Conservation (phyloP, 2,329 filamentous ascomycete genomes). For the Claviceps quebecensis region DNA sequence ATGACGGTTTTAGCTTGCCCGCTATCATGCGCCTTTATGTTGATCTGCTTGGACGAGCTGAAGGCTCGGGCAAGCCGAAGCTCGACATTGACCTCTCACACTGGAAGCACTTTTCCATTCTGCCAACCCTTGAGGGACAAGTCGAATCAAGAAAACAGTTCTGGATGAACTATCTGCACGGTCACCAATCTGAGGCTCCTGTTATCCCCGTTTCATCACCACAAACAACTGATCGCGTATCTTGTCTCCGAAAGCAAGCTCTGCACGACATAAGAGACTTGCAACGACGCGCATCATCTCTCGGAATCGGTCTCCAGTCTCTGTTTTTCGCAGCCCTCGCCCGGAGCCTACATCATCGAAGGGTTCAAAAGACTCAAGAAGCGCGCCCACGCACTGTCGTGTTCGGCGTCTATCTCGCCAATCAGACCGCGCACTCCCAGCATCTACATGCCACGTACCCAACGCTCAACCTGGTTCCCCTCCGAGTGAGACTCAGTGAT, state of each 20-base stretch:
- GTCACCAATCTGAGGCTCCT: background rate
- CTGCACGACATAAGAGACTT: slow-evolving; percentile 23
- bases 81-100: slow-evolving; percentile 5
- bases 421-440: slow-evolving; percentile 43
- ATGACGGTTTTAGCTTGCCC: slow-evolving; percentile 70
- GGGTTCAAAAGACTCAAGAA: slow-evolving; percentile 15
- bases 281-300: slow-evolving; percentile 22
- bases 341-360: slow-evolving; percentile 23
- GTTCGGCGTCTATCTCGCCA: slow-evolving; percentile 74
- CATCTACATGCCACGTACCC: slow-evolving; percentile 39
- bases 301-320: slow-evolving; percentile 56
- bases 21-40: slow-evolving; percentile 33
- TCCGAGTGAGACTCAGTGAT: slow-evolving; percentile 36
- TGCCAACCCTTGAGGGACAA: slow-evolving; percentile 3
- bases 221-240: slow-evolving; percentile 9
- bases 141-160: slow-evolving; percentile 17
- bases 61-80: slow-evolving; percentile 1
- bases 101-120: slow-evolving; percentile 16
- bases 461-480: slow-evolving; percentile 65
- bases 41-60: slow-evolving; percentile 1
- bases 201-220: background rate
- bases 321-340: slow-evolving; percentile 63
- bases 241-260: slow-evolving; percentile 32
- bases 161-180: slow-evolving; percentile 27
- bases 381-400: slow-evolving; percentile 26